These are phyloP conservation scores for Colletotrichum tamarilloi DNA, from an alignment of 2,329 filamentous ascomycete genomes.

Conservation along the genomic window DNA sequence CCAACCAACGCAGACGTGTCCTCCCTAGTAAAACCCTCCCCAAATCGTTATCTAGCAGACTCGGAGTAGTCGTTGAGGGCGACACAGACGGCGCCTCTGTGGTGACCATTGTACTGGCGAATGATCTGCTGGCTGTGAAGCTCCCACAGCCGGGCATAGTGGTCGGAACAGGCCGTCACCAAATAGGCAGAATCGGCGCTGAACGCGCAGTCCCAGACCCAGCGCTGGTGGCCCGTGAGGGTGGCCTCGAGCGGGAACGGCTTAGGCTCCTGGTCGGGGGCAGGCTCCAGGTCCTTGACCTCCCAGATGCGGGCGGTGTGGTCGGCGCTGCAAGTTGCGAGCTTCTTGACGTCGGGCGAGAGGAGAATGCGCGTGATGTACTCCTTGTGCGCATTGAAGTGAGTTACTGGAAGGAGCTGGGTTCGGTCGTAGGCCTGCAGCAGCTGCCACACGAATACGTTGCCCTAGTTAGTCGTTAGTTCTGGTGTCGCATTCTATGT, in stretches of 20 bases:
- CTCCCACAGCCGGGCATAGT: slow-evolving; percentile 94
- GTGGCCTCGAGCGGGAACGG: slow-evolving; percentile 87
- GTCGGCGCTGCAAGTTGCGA: slow-evolving; percentile 93
- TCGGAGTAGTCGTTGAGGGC: slow-evolving; percentile 88
- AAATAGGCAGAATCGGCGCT: slow-evolving; percentile 93
- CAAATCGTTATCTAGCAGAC: slow-evolving; percentile 47
- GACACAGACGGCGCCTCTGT: slow-evolving; percentile 91
- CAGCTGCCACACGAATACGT: slow-evolving; percentile 97
- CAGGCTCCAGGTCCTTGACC: slow-evolving; percentile 75
- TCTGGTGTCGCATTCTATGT: background rate
- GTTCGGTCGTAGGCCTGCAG: slow-evolving; percentile 85
- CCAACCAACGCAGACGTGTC: slow-evolving; percentile 7
- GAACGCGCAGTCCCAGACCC: slow-evolving; percentile 98
- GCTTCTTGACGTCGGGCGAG: slow-evolving; percentile 92
- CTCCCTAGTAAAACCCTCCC: background rate
- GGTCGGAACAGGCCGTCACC: slow-evolving; percentile 92
- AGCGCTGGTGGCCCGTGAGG: slow-evolving; percentile 89
- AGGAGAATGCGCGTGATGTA: slow-evolving; percentile 94
- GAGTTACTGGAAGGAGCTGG: slow-evolving; percentile 85
- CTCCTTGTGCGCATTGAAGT: slow-evolving; percentile 90
- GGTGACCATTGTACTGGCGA: slow-evolving; percentile 94
- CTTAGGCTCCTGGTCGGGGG: slow-evolving; percentile 54
- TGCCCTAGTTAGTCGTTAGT: slow-evolving; percentile 69
- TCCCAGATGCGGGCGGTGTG: slow-evolving; percentile 98
- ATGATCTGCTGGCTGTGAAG: slow-evolving; percentile 88